phyloP scores from a whole-genome alignment of 306 rosid genomes.

The Cucumis melo region DNA sequence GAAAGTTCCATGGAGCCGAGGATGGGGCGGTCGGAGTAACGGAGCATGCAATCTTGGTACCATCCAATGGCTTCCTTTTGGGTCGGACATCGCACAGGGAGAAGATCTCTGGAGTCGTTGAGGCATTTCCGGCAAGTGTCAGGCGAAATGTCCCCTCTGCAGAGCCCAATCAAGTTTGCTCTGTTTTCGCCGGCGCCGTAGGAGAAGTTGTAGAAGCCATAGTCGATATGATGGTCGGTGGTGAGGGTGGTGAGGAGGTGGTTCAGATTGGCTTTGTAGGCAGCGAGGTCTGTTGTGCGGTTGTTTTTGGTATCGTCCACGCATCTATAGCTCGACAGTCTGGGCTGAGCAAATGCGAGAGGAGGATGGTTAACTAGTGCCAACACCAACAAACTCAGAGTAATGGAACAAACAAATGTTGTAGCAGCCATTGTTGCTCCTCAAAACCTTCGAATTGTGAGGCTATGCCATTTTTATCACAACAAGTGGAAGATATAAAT shows the following conservation, averaged over 20 bases:
- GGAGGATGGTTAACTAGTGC: background rate
- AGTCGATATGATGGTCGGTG: slow-evolving; percentile 1
- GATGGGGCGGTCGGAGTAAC: no score
- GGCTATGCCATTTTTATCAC: background rate
- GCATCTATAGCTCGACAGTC: background rate
- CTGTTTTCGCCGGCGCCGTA: no score
- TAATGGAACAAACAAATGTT: background rate
- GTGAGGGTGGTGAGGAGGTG: slow-evolving; percentile 29
- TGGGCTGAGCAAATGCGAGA: background rate
- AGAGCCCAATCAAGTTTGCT: no score
- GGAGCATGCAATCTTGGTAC: no score
- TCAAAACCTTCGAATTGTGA: background rate
- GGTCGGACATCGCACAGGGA: no score
- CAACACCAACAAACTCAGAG: background rate
- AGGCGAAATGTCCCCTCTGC: no score
- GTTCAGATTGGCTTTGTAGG: slow-evolving; percentile 32
- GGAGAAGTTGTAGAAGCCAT: no score
- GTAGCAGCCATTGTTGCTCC: background rate
- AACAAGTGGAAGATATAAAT: no score
- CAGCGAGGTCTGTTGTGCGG: slow-evolving; percentile 22
- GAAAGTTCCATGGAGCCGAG: no score
- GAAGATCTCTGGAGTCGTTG: no score
- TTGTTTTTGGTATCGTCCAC: slow-evolving; percentile 6
- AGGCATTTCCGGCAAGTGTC: no score
- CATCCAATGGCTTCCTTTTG: no score